Base-by-base conservation (phyloP, 75 land plant species). In the Larix kaempferi region DNA sequence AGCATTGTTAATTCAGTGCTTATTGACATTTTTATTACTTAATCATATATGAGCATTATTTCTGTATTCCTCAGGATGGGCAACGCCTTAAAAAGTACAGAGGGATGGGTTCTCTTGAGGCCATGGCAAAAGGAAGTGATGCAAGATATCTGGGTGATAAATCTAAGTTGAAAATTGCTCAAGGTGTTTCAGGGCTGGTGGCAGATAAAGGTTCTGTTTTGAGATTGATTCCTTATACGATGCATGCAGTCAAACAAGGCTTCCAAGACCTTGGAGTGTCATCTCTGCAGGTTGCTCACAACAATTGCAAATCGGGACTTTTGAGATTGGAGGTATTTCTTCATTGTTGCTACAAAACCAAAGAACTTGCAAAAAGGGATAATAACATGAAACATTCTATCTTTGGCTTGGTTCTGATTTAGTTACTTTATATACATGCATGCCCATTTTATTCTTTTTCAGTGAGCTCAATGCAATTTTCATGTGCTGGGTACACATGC, bases 71-170 rank as follows among this genome's bases (percentile, higher is more conserved):
- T 41, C 80, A 96, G 97, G 86, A 83, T 78, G 94, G 94, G 54
- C 76, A 16, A 0, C 87, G 92, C 5, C 82, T 95, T 0, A 98
- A 98, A 76, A 92, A 87, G 56, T 98, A 98, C 57, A 81, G 98
- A 74, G 99, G 99, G 52, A 98, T 98, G 99, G 99, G 99, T 12
- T 98, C 99, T 14, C 89, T 98, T 49, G 99, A 98, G 78, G 99
- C 99, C 37, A 94, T 95, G 99, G 86, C 89, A 8, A 95, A 98
- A 74, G 99, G 99, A 21, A 98, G 99, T 83, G 99, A 98, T 87
- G 80, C 86, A 16, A 83, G 99, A 39, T 98, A 98, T 76, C 78
- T 98, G 41, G 99, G 99, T 57, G 99, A 98, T 78, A 95, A 76
- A 49, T 84, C 93, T 13, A 91, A 82, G 81, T 77, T 98, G 59